Percentiles rank a stretch among this genome's conserved stretches.
Evolutionary conservation across 2,329 filamentous ascomycete species (phyloP).

Genomic region (Aspergillus glaucus): DNA sequence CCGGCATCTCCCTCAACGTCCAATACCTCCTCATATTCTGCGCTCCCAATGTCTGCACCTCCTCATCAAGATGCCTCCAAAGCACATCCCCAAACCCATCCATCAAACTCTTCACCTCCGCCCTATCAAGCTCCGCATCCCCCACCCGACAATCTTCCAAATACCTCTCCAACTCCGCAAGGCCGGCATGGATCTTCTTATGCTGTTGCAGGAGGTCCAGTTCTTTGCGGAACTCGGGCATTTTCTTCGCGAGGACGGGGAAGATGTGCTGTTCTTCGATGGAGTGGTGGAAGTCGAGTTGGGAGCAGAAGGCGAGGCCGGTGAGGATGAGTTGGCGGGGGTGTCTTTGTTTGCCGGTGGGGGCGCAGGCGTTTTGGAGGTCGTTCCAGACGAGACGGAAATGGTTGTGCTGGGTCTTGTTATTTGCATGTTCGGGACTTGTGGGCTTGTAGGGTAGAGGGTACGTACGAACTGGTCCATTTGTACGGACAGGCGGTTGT

Average conservation of each 20-base stretch:
- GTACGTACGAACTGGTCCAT: conserved; percentile 65
- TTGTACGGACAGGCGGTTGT: conserved; percentile 66
- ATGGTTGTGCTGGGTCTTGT: conserved; percentile 58
- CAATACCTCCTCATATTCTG: conserved; percentile 86
- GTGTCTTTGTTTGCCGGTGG: conserved; percentile 49
- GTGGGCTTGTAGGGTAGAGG: neutral
- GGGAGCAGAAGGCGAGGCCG: conserved; percentile 63
- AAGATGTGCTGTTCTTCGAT: conserved; percentile 83
- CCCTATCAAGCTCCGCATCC: conserved; percentile 53
- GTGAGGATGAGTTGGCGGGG: conserved; percentile 62
- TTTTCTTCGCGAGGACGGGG: conserved; percentile 66
- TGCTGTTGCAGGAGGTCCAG: conserved; percentile 69
- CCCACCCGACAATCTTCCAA: conserved; percentile 56
- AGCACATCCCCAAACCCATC: conserved; percentile 72
- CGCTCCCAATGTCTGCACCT: conserved; percentile 70
- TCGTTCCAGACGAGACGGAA: conserved; percentile 70
- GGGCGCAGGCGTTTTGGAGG: conserved; percentile 60
- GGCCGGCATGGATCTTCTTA: conserved; percentile 67
- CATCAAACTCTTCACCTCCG: conserved; percentile 63
- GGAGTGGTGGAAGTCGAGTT: conserved; percentile 69
- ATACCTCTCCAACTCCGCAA: conserved; percentile 63
- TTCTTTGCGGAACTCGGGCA: conserved; percentile 68
- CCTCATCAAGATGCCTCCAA: conserved; percentile 77
- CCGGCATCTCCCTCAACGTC: conserved; percentile 66
- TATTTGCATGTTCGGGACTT: too few relatives aligned